These are phyloP conservation scores for Colletotrichum sp. DNA, from an alignment of 2,329 filamentous ascomycete genomes.

Conservation along the genomic window DNA sequence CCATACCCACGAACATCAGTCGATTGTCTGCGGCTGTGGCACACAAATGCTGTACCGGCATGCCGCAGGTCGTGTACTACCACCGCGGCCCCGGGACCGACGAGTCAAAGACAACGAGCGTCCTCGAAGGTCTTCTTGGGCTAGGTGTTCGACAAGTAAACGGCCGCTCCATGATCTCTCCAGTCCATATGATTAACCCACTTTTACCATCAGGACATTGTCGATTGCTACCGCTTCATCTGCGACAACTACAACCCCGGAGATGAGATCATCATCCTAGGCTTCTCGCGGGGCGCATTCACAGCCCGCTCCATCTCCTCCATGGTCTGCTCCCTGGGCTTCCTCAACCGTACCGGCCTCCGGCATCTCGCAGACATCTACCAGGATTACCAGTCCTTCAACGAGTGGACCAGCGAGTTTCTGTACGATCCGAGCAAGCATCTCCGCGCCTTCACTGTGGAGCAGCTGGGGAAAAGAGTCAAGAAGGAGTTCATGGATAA, in stretches of 20 bases:
- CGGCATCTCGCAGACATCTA: slow-evolving; percentile 9
- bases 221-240: slow-evolving; percentile 40
- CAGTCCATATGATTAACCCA: not conserved
- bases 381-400: slow-evolving; percentile 18
- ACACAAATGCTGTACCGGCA: slow-evolving; percentile 29
- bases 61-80: slow-evolving; percentile 40
- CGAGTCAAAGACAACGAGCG: slow-evolving; percentile 23
- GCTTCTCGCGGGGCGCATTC: slow-evolving; percentile 41
- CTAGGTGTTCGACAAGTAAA: slow-evolving; percentile 24
- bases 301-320: slow-evolving; percentile 37
- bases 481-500: slow-evolving; percentile 5
- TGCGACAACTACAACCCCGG: slow-evolving; percentile 37
- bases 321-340: slow-evolving; percentile 22
- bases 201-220: slow-evolving; percentile 25
- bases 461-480: not conserved
- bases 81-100: slow-evolving; percentile 37
- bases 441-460: not conserved
- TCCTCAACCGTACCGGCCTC: slow-evolving; percentile 17
- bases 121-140: slow-evolving; percentile 27
- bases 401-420: not conserved
- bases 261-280: slow-evolving; percentile 38
- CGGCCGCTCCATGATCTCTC: fast-evolving
- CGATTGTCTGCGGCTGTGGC: slow-evolving; percentile 35
- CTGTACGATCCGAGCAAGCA: not conserved
- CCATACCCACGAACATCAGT: slow-evolving; percentile 34